Conservation (phyloP, 2,329 filamentous ascomycete species). For the Hirsutella thompsonii region DNA sequence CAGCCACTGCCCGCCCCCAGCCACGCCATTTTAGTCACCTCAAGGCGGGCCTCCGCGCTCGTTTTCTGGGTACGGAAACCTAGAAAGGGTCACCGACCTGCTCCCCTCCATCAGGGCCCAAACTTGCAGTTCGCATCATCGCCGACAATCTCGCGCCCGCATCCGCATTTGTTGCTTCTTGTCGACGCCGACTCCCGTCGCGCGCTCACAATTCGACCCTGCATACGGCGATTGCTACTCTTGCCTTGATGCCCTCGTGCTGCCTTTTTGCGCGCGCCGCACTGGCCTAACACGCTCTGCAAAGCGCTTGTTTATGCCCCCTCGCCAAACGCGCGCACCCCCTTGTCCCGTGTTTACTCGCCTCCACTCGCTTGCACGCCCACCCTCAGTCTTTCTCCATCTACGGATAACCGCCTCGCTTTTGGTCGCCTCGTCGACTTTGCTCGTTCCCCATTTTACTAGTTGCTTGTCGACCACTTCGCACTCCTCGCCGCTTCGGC, state of each 20-base stretch:
- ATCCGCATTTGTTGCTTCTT: conserved; percentile 7
- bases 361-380: conserved; percentile 9
- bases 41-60: neutral
- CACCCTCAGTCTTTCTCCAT: conserved; percentile 2
- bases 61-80: conserved; percentile 4
- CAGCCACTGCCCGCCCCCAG: conserved; percentile 14
- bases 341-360: conserved; percentile 17
- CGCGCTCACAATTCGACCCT: conserved; percentile 9
- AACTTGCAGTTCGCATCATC: conserved; percentile 8
- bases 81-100: conserved; percentile 2
- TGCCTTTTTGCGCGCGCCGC: conserved; percentile 15
- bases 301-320: conserved; percentile 18
- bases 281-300: conserved; percentile 12
- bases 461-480: neutral
- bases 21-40: conserved; percentile 23
- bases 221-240: conserved; percentile 9
- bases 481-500: conserved; percentile 15
- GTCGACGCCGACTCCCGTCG: conserved; percentile 11
- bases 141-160: conserved; percentile 4
- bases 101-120: conserved; percentile 6
- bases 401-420: conserved; percentile 1
- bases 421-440: neutral
- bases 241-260: conserved; percentile 17
- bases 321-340: conserved; percentile 14
- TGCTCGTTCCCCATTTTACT: conserved; percentile 4